Base-by-base conservation (phyloP, 768 basidiomycete genomes). In the Suillus cothurnatus region DNA sequence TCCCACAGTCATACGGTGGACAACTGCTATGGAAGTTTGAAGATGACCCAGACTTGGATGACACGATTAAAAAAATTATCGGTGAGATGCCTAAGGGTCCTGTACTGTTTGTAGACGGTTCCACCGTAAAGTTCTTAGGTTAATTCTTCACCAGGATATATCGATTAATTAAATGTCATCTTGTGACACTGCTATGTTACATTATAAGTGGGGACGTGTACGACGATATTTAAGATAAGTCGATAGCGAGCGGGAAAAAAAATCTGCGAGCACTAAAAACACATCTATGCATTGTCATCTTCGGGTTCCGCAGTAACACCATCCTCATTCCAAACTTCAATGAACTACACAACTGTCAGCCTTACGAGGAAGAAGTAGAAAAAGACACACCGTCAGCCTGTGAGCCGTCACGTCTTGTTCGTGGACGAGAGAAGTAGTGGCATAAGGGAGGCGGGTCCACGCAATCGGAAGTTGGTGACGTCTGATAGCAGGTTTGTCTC, bases 261-360 rank as follows among this genome's bases (percentile, higher is more conserved):
- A 28, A 45, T 26, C n/a, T 47, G 19, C 32, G 32, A 50, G 21
- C 31, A 41, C 39, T 47, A n/a, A 41, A 31, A 31, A 28, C 43
- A 32, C 39, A n/a, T 78, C 19, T 66, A 82, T 52, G 76, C 69
- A 47, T 78, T 70, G 61, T 86, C 81, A 53, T 87, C 87, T 62
- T 79, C 80, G 12, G 84, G 84, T 75, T 93, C 92, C 4, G 84
- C 87, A 17, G 81, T 81, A 41, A 91, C 82, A 31, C 92, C 92
- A 70, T 93, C 92, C 72, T 91, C 92, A 61, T 88, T 90, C 91
- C 92, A 94, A 61, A 92, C 86, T 67, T 88, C 86, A 61, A 92
- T 78, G 75, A 92, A 90, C 90, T 93, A 45, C 9, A 34, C 28
- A 23, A 49, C 45, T 0, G 50, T 71, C 57, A 73, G 47, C 21